Evolutionary conservation across 2,329 filamentous ascomycete genomes (phyloP).

Genomic region (Leptographium galeiforme): DNA sequence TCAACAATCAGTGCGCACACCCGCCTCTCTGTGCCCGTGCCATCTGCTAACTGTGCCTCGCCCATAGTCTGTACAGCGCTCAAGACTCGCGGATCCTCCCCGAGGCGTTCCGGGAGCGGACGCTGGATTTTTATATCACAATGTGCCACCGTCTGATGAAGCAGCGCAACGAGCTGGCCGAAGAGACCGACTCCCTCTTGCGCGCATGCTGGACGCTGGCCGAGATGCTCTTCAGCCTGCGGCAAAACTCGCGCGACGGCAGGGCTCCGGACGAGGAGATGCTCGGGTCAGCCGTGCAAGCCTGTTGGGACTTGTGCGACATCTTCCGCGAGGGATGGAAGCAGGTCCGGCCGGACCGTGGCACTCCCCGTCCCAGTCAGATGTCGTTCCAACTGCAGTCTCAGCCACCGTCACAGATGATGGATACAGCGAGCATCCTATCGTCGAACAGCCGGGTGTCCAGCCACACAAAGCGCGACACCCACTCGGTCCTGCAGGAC

Average conservation of each 20-base stretch:
- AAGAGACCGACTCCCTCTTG: slow-evolving; percentile 73
- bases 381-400: slow-evolving; percentile 47
- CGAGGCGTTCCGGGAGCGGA: slow-evolving; percentile 76
- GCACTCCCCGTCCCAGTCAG: slow-evolving; percentile 72
- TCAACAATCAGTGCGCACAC: slow-evolving; percentile 67
- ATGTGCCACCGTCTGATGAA: slow-evolving; percentile 95
- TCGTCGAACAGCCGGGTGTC: slow-evolving; percentile 1
- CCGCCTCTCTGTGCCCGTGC: background rate
- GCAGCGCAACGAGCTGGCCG: slow-evolving; percentile 62
- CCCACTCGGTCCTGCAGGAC: slow-evolving; percentile 33
- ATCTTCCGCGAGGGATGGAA: slow-evolving; percentile 89
- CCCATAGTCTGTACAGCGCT: slow-evolving; percentile 63
- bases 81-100: slow-evolving; percentile 69
- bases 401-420: background rate
- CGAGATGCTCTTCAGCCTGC: slow-evolving; percentile 84
- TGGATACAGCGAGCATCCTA: background rate
- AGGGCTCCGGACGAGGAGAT: slow-evolving; percentile 68
- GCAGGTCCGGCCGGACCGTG: slow-evolving; percentile 71
- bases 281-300: slow-evolving; percentile 75
- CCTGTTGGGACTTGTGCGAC: slow-evolving; percentile 90
- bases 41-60: background rate
- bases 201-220: slow-evolving; percentile 81
- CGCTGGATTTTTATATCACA: slow-evolving; percentile 87
- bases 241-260: slow-evolving; percentile 66
- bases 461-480: slow-evolving; percentile 34